Percentiles rank a stretch among this genome's conserved stretches.
Conservation (phyloP, 2,329 filamentous ascomycete species). For the Teratosphaeriaceae sp. region DNA sequence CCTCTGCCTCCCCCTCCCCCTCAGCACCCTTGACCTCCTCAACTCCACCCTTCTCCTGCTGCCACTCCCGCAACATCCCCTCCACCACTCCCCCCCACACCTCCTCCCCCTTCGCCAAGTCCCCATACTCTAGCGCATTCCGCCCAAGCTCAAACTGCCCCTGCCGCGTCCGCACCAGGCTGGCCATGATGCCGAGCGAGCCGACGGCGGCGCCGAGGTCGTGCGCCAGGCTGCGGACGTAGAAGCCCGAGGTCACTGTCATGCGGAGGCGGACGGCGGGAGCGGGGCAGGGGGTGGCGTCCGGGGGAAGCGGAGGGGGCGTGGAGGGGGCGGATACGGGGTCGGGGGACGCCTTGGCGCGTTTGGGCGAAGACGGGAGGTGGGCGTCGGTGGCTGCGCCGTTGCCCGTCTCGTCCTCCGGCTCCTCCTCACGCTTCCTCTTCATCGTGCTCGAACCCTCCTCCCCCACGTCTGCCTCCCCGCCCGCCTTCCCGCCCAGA, state of each 20-base stretch:
- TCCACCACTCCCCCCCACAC: slow-evolving; percentile 73
- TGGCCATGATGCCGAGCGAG: slow-evolving; percentile 80
- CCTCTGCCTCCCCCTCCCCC: background rate
- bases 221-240: slow-evolving; percentile 88
- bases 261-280: slow-evolving; percentile 79
- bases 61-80: slow-evolving; percentile 43
- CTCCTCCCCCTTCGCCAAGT: slow-evolving; percentile 67
- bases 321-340: too few relatives aligned
- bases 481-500: slow-evolving; percentile 30
- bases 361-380: slow-evolving; percentile 28
- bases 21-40: background rate
- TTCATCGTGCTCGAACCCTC: slow-evolving; percentile 20
- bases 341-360: slow-evolving; percentile 27
- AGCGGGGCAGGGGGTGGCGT: slow-evolving; percentile 41
- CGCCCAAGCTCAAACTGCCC: slow-evolving; percentile 68
- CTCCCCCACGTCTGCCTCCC: slow-evolving; percentile 6
- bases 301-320: slow-evolving; percentile 1
- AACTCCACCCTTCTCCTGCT: background rate
- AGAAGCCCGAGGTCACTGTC: slow-evolving; percentile 93
- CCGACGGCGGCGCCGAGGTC: slow-evolving; percentile 78
- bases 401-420: slow-evolving; percentile 9
- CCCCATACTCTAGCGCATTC: slow-evolving; percentile 72
- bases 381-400: slow-evolving; percentile 5
- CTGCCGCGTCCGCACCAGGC: slow-evolving; percentile 73
- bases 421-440: slow-evolving; percentile 25